Percentiles rank a stretch among this genome's conserved stretches.
These are phyloP conservation scores for Paecilomyces dactylethromorphus DNA, from an alignment of 2,329 filamentous ascomycete species.

Conservation along the genomic window DNA sequence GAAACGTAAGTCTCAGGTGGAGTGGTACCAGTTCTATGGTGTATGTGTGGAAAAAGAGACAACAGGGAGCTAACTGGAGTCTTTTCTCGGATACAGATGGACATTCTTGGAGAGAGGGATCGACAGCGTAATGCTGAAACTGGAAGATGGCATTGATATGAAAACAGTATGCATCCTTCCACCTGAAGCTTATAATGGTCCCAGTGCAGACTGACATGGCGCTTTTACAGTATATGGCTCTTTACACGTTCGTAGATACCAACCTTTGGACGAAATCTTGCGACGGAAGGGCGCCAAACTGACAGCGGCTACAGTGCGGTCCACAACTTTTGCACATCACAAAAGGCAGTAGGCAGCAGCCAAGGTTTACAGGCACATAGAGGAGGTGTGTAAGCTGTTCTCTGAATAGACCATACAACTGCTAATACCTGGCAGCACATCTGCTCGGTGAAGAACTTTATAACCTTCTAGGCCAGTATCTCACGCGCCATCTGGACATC, in stretches of 20 bases:
- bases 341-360: constrained; percentile 71
- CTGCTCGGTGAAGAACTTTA: constrained; percentile 94
- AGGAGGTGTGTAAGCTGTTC: constrained; percentile 54
- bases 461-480: constrained; percentile 79
- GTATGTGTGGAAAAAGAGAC: neutral
- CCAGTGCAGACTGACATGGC: constrained; percentile 9
- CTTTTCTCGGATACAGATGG: constrained; percentile 56
- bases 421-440: constrained; percentile 57
- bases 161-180: constrained; percentile 55
- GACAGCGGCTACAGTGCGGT: constrained; percentile 57
- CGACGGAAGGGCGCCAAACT: constrained; percentile 8
- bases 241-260: constrained; percentile 67
- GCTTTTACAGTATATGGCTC: constrained; percentile 71
- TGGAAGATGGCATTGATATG: constrained; percentile 91
- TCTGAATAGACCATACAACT: neutral
- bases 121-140: constrained; percentile 84
- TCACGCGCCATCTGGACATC: constrained; percentile 66
- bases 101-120: constrained; percentile 81
- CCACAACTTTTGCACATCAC: constrained; percentile 98
- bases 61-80: constrained; percentile 4
- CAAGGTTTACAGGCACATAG: constrained; percentile 53
- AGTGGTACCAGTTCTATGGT: neutral
- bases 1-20: constrained; percentile 49
- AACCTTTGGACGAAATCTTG: constrained; percentile 5
- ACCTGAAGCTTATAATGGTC: neutral